phyloP scores from a whole-genome alignment of 2,329 filamentous ascomycete species.

The Pseudofabraea citricarpa region DNA sequence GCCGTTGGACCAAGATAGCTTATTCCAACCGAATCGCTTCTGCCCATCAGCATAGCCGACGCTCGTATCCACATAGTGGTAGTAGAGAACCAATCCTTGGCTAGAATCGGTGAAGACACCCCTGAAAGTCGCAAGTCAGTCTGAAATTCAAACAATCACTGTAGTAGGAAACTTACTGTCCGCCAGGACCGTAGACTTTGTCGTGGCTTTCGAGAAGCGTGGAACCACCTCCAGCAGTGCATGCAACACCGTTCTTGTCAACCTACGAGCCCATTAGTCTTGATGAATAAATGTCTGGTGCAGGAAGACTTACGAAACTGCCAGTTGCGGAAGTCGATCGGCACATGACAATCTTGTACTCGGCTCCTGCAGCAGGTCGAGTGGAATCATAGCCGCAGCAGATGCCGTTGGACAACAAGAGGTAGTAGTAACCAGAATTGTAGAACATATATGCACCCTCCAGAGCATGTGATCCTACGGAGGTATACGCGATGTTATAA shows the following conservation, averaged over 20 bases:
- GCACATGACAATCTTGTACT: conserved; percentile 63
- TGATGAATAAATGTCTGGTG: no score
- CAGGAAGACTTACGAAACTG: conserved; percentile 32
- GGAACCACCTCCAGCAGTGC: conserved; percentile 54
- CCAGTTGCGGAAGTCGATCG: conserved; percentile 43
- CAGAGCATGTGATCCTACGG: conserved; percentile 42
- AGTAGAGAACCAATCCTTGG: conserved; percentile 51
- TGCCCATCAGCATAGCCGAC: conserved; percentile 43
- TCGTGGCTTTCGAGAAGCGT: conserved; percentile 53
- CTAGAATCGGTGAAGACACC: conserved; percentile 45
- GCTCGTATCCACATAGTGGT: conserved; percentile 52
- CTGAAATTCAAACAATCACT: neutral
- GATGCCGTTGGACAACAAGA: conserved; percentile 54
- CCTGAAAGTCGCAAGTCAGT: conserved; percentile 28
- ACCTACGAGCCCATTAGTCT: no score
- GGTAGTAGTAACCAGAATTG: conserved; percentile 50
- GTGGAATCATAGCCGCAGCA: conserved; percentile 52
- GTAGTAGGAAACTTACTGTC: conserved; percentile 34
- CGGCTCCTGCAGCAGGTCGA: conserved; percentile 45
- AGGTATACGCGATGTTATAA: conserved; percentile 46
- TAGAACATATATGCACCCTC: conserved; percentile 53
- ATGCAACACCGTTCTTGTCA: conserved; percentile 46
- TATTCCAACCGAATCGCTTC: conserved; percentile 39
- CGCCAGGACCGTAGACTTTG: conserved; percentile 58
- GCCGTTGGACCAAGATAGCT: conserved; percentile 33